Evolutionary conservation across 2,329 filamentous ascomycete genomes (phyloP).

Genomic region (Gliomastix tumulicola): DNA sequence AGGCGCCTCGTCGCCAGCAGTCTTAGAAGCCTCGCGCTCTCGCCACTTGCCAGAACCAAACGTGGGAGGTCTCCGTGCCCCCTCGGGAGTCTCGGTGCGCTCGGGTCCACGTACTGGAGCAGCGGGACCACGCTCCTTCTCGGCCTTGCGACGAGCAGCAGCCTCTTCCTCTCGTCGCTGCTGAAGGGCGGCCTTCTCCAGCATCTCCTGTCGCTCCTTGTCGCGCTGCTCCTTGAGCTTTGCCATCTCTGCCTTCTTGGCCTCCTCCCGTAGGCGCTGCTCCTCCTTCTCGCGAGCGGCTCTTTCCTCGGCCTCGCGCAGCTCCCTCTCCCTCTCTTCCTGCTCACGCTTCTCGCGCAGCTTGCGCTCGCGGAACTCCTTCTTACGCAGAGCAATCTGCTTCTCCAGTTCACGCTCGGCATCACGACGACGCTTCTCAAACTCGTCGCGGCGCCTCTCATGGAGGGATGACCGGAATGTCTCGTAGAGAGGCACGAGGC

Average conservation of each 20-base stretch:
- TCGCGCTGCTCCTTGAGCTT: slow-evolving; percentile 60
- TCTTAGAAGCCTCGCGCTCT: slow-evolving; percentile 26
- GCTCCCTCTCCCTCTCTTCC: slow-evolving; percentile 74
- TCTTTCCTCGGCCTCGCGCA: slow-evolving; percentile 81
- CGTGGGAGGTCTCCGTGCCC: slow-evolving; percentile 18
- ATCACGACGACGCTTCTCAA: slow-evolving; percentile 86
- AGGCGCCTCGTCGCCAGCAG: slow-evolving; percentile 18
- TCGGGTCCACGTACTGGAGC: slow-evolving; percentile 31
- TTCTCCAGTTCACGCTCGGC: slow-evolving; percentile 91
- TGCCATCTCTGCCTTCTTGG: slow-evolving; percentile 64
- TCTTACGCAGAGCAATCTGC: slow-evolving; percentile 81
- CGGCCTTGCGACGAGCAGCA: slow-evolving; percentile 63
- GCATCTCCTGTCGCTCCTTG: slow-evolving; percentile 59
- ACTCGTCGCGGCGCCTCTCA: slow-evolving; percentile 86
- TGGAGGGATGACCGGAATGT: slow-evolving; percentile 75
- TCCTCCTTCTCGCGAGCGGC: slow-evolving; percentile 78
- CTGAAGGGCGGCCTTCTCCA: slow-evolving; percentile 62
- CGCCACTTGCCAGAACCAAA: slow-evolving; percentile 34
- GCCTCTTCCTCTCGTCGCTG: slow-evolving; percentile 83
- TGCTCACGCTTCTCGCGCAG: slow-evolving; percentile 76
- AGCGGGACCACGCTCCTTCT: slow-evolving; percentile 42
- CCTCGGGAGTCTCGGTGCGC: slow-evolving; percentile 20
- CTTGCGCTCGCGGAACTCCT: slow-evolving; percentile 79
- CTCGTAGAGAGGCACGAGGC: slow-evolving; percentile 80
- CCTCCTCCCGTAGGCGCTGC: slow-evolving; percentile 71